These are phyloP conservation scores for Aspergillus sclerotialis DNA, from an alignment of 2,329 filamentous ascomycete species.

Conservation along the genomic window DNA sequence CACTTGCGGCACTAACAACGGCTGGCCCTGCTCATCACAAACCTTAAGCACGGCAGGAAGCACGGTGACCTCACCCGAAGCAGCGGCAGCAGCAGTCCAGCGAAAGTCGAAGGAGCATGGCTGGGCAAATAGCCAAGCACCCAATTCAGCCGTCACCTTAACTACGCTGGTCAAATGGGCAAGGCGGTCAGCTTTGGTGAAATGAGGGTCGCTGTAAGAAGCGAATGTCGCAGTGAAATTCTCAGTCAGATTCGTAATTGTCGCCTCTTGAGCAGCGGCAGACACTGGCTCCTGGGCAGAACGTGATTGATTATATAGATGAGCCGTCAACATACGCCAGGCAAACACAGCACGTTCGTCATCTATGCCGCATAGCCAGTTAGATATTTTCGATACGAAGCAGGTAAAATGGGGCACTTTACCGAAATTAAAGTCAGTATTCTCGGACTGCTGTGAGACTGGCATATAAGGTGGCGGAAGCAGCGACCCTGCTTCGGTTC, in stretches of 20 bases:
- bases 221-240: slow-evolving; percentile 15
- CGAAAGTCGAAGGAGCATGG: slow-evolving; percentile 17
- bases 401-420: no score
- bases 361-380: slow-evolving; percentile 3
- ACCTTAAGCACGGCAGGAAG: slow-evolving; percentile 15
- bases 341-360: slow-evolving; percentile 12
- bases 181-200: slow-evolving; percentile 9
- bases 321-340: slow-evolving; percentile 23
- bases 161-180: slow-evolving; percentile 15
- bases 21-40: slow-evolving; percentile 14
- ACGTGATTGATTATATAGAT: slow-evolving; percentile 9
- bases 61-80: slow-evolving; percentile 3
- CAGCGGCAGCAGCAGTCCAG: slow-evolving; percentile 4
- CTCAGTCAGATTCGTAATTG: slow-evolving; percentile 4
- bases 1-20: slow-evolving; percentile 7
- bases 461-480: no score
- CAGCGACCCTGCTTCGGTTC: no score
- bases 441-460: no score
- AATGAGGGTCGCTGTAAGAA: slow-evolving; percentile 11
- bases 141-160: slow-evolving; percentile 14
- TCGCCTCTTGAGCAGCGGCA: background rate
- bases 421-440: no score
- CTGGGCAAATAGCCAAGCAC: slow-evolving; percentile 21
- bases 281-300: background rate
- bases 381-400: no score